A percentile compares a stretch with the other conserved stretches of the same genome.
phyloP scores from a whole-genome alignment of 495 filamentous ascomycete genomes.

The Pseudotulostoma volvatum region DNA sequence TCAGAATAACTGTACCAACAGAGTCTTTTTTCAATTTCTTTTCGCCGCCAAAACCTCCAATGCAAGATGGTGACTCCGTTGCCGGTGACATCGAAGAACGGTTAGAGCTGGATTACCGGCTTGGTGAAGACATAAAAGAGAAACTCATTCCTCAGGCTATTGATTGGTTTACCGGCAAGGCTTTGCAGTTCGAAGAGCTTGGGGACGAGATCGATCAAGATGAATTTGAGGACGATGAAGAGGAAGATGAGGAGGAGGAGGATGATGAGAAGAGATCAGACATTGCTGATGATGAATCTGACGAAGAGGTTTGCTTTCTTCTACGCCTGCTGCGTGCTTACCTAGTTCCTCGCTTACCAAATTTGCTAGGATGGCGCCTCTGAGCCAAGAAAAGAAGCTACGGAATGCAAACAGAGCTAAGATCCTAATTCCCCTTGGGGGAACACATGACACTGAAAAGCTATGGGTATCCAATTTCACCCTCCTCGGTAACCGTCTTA shows the following conservation, averaged over 20 bases:
- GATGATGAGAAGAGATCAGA: conserved; percentile 52
- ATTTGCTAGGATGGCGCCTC: conserved; percentile 64
- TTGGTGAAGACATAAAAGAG: conserved; percentile 99
- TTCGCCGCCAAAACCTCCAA: conserved; percentile 77
- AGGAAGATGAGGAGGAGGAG: conserved; percentile 77
- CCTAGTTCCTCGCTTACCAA: conserved; percentile 13
- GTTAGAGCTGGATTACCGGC: conserved; percentile 94
- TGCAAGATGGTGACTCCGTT: conserved; percentile 57
- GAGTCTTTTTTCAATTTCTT: conserved; percentile 99
- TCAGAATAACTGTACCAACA: conserved; percentile 96
- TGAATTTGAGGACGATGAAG: conserved; percentile 81
- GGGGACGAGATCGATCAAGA: conserved; percentile 76
- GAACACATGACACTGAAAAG: no score
- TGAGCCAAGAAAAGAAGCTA: conserved; percentile 97
- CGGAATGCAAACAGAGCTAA: conserved; percentile 99
- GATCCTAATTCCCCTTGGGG: background rate
- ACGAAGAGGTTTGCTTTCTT: conserved; percentile 65
- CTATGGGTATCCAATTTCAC: no score
- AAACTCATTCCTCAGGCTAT: conserved; percentile 97
- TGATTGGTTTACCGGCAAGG: conserved; percentile 99
- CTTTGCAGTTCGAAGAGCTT: conserved; percentile 88
- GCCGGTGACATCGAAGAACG: conserved; percentile 91
- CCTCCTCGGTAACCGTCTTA: no score
- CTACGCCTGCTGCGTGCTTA: conserved; percentile 4
- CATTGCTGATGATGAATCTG: conserved; percentile 55